A percentile compares a stretch with the other conserved stretches of the same genome.
Evolutionary conservation across 768 basidiomycete species (phyloP).

Genomic region (Lactarius tabidus): DNA sequence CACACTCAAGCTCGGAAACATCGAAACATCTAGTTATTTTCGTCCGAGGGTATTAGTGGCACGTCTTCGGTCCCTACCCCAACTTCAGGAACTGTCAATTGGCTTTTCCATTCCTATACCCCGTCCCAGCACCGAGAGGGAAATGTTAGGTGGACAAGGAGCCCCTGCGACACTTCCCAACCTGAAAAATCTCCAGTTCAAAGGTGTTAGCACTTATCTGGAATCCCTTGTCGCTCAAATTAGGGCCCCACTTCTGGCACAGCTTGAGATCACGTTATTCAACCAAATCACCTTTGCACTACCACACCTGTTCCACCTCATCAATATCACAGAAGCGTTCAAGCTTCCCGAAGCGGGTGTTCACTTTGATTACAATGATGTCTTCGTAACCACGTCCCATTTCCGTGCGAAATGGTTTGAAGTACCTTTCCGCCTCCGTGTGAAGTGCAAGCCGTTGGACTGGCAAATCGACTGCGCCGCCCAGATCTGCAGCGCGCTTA

Average conservation of each 20-base stretch:
- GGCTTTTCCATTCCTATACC: not conserved
- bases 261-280: not conserved
- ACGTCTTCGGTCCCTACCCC: too few species aligned
- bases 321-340: not conserved
- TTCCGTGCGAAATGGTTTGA: too few species aligned
- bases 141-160: not conserved
- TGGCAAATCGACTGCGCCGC: too few species aligned
- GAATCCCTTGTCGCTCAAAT: not conserved
- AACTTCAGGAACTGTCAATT: not conserved
- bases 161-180: not conserved
- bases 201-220: not conserved
- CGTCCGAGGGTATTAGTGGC: too few species aligned
- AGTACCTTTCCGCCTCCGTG: too few species aligned
- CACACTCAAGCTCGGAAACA: too few species aligned
- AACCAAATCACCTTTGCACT: not conserved
- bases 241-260: not conserved
- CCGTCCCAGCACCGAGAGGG: not conserved
- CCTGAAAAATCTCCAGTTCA: not conserved
- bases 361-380: too few species aligned
- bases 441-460: too few species aligned
- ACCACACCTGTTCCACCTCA: not conserved
- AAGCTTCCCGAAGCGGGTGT: not conserved
- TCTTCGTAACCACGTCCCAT: too few species aligned
- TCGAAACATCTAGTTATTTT: too few species aligned
- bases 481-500: too few species aligned